Conservation (phyloP, 495 filamentous ascomycete species). For the Aspergillus sclerotioniger region DNA sequence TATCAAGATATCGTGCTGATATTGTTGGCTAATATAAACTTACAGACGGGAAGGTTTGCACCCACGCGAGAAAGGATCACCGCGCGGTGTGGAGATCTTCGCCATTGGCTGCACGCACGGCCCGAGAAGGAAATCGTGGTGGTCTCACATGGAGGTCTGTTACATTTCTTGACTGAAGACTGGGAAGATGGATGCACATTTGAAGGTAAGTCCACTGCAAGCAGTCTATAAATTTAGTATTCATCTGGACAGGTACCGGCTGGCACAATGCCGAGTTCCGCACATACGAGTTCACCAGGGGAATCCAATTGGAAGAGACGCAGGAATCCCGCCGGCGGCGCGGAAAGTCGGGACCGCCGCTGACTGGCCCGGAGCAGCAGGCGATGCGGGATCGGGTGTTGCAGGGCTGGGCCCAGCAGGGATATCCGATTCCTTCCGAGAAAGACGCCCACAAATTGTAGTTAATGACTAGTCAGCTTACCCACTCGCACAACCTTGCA, state of each 20-base stretch:
- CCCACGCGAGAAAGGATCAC: slow-evolving; percentile 50
- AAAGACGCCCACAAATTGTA: too few species aligned
- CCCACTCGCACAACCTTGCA: too few species aligned
- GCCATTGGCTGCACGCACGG: slow-evolving; percentile 54
- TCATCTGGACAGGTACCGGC: slow-evolving; percentile 55
- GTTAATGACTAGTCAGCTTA: background rate
- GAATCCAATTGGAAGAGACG: slow-evolving; percentile 51
- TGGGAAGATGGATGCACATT: slow-evolving; percentile 54
- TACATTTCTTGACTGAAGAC: slow-evolving; percentile 72
- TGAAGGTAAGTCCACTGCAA: slow-evolving; percentile 42
- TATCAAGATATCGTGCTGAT: background rate
- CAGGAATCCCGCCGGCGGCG: slow-evolving; percentile 54
- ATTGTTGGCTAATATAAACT: too few species aligned
- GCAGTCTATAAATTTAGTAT: too few species aligned
- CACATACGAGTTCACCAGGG: slow-evolving; percentile 62
- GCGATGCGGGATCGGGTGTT: slow-evolving; percentile 5
- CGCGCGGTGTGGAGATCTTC: slow-evolving; percentile 53
- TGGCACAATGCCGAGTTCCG: slow-evolving; percentile 76
- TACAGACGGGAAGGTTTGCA: slow-evolving; percentile 45
- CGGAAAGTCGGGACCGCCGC: slow-evolving; percentile 19
- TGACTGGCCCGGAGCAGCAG: slow-evolving; percentile 16
- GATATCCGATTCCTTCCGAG: slow-evolving; percentile 3
- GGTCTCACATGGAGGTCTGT: slow-evolving; percentile 59
- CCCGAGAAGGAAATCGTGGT: slow-evolving; percentile 55
- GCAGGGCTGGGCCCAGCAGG: slow-evolving; percentile 20